phyloP scores from a whole-genome alignment of 352 stramenopile genomes.

The Pythium angustatum region DNA sequence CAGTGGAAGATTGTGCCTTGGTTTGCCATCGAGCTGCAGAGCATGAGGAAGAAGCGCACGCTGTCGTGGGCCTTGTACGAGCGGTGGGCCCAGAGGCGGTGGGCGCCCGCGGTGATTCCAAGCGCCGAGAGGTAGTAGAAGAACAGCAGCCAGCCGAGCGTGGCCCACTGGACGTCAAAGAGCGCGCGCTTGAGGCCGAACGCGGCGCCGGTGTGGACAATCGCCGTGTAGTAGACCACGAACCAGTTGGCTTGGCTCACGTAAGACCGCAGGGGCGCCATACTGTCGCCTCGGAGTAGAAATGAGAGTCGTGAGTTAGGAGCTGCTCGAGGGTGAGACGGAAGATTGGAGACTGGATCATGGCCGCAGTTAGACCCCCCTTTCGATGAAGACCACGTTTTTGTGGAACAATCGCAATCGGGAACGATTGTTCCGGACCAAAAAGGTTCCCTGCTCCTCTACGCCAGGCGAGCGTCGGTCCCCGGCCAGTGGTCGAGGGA shows the following conservation, averaged over 20 bases:
- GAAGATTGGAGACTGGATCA: not conserved
- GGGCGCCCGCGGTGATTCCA: conserved; percentile 97
- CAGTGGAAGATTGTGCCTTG: conserved; percentile 99
- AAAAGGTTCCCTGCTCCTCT: too few species aligned
- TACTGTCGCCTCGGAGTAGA: conserved; percentile 21
- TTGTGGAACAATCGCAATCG: too few species aligned
- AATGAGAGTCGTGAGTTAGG: too few species aligned
- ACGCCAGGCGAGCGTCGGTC: too few species aligned
- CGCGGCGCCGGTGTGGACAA: conserved; percentile 93
- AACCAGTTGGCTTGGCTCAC: conserved; percentile 95
- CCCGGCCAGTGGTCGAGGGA: too few species aligned
- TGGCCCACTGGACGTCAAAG: conserved; percentile 80
- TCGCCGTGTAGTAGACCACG: conserved; percentile 96
- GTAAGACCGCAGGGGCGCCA: conserved; percentile 62
- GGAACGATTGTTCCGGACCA: too few species aligned
- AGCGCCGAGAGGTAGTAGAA: conserved; percentile 95
- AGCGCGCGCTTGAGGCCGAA: conserved; percentile 83
- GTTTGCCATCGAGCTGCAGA: conserved; percentile 97
- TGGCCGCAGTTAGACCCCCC: too few species aligned
- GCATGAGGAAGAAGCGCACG: conserved; percentile 95
- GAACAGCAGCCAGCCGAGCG: conserved; percentile 87
- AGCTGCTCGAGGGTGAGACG: not conserved
- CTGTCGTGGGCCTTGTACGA: conserved; percentile 93
- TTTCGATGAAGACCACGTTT: too few species aligned
- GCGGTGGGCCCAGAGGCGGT: conserved; percentile 97